phyloP scores from a whole-genome alignment of 192 early-diverging fungal species.

The Geranomyces variabilis region DNA sequence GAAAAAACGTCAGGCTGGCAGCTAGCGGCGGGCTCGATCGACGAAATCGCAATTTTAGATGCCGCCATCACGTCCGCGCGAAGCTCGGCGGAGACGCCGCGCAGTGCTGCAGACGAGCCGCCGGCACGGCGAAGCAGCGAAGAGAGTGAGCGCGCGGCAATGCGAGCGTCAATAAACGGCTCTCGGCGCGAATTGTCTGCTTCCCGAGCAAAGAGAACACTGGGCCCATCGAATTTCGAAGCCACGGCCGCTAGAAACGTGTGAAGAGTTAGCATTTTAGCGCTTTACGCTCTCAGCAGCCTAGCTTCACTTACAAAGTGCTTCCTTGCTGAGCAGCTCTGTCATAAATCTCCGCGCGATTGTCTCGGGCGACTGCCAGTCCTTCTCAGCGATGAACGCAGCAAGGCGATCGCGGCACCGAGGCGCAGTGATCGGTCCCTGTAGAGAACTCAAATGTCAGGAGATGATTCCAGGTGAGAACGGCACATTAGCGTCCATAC shows the following conservation, averaged over 20 bases:
- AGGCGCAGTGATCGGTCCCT: constrained; percentile 56
- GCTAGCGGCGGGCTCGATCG: too few relatives aligned
- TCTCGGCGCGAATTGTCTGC: constrained; percentile 77
- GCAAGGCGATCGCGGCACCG: constrained; percentile 58
- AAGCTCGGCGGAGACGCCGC: too few relatives aligned
- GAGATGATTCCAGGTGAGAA: constrained; percentile 1
- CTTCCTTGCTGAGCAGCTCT: background rate
- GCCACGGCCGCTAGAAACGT: background rate
- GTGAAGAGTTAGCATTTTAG: background rate
- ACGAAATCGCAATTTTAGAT: too few relatives aligned
- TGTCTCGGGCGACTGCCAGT: constrained; percentile 27
- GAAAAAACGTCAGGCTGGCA: too few relatives aligned
- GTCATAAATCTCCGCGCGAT: background rate
- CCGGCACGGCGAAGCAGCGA: constrained; percentile 12
- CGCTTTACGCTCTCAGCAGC: background rate
- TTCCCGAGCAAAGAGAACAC: constrained; percentile 79
- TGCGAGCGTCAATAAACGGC: constrained; percentile 61
- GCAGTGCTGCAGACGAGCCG: too few relatives aligned
- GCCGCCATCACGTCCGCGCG: too few relatives aligned
- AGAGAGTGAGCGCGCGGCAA: constrained; percentile 17
- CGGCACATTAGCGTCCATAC: constrained; percentile 32
- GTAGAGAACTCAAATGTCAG: background rate
- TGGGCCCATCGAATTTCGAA: constrained; percentile 31
- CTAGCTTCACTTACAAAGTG: background rate
- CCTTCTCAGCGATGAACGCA: constrained; percentile 40